Conservation (phyloP, 1,284 basidiomycete genomes). For the Trichosporon ovoides region DNA sequence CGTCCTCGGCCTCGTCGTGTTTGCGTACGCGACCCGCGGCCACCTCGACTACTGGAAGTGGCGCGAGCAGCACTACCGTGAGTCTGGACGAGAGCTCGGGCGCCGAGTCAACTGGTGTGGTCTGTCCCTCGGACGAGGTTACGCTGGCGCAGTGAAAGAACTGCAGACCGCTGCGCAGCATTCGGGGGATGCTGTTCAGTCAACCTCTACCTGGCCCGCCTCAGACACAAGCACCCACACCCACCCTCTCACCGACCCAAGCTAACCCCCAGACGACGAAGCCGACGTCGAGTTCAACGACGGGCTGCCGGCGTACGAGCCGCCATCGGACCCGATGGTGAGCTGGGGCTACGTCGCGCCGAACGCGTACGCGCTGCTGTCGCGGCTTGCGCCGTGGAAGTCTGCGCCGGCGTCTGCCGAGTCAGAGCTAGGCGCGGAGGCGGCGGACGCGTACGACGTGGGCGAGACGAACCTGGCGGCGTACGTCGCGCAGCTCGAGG, state of each 20-base stretch:
- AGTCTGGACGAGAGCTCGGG: background rate
- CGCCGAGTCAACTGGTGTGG: background rate
- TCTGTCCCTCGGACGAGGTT: no score
- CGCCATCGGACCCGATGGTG: constrained; percentile 35
- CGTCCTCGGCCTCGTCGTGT: background rate
- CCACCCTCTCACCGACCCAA: no score
- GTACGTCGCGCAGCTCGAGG: constrained; percentile 24
- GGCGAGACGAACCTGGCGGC: constrained; percentile 20
- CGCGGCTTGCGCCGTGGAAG: constrained; percentile 29
- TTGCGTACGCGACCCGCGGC: background rate
- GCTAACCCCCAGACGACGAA: background rate
- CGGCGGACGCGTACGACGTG: constrained; percentile 34
- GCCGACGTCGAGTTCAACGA: background rate
- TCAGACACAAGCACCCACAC: no score
- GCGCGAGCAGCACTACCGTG: background rate
- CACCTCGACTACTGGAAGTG: background rate
- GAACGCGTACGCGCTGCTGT: constrained; percentile 22
- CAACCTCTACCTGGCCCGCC: no score
- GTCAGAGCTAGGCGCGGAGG: constrained; percentile 30
- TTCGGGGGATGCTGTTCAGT: no score
- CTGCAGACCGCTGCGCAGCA: background rate
- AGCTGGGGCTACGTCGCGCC: constrained; percentile 28
- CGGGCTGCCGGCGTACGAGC: constrained; percentile 15
- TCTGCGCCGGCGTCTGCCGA: constrained; percentile 9
- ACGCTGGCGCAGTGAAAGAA: no score